Base-by-base conservation (phyloP, 768 basidiomycete species). In the Fomitopsis serialis region DNA sequence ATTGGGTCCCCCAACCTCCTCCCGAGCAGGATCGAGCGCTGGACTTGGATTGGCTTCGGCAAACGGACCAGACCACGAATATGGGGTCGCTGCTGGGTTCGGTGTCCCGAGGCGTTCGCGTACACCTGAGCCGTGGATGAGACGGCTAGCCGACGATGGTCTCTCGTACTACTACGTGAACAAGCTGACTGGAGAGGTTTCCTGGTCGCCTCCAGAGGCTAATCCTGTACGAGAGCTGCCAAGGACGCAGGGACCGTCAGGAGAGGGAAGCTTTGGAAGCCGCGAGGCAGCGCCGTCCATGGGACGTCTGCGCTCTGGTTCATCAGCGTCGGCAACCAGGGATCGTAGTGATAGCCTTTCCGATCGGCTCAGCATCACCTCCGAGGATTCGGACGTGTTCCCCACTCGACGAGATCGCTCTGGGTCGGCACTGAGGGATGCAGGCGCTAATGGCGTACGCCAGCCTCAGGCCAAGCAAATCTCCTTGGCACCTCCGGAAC, bases 61-160 rank as follows among this genome's bases (percentile, higher is more conserved):
- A 25, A 56, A 48, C 24, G 54, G 58, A 13, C 12, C 32, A 23
- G 29, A 23, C 13, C 50, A 52, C 7, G 58, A 50, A 24, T 21
- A 17, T 37, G 52, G 45, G 23, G 37, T 27, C 29, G 52, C 67
- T 6, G 77, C 80, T 27, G 84, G 84, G 9, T 85, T 87, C 62
- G 86, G 85, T 37, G 62, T 85, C 27, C 78, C 74, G 19, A 78
- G 74, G 45, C 78, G 78, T 24, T 77, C 79, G 17, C 76, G 79
- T 13, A 82, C 81, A 4, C 86, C 89, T 19, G 87, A 91, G 59
- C 87, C 86, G n/a, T 96, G 93, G 93, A 72, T 84, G 21, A 81
- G 80, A 61, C 82, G 82, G 51, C 74, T 92, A 43, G 87, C 87
- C 22, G 90, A 92, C 62, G 92, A 94, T 60, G 90, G 90, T 34